A percentile compares a stretch with the other conserved stretches of the same genome.
phyloP scores from a whole-genome alignment of 192 early-diverging fungal species.

The Neocallimastix lanati region DNA sequence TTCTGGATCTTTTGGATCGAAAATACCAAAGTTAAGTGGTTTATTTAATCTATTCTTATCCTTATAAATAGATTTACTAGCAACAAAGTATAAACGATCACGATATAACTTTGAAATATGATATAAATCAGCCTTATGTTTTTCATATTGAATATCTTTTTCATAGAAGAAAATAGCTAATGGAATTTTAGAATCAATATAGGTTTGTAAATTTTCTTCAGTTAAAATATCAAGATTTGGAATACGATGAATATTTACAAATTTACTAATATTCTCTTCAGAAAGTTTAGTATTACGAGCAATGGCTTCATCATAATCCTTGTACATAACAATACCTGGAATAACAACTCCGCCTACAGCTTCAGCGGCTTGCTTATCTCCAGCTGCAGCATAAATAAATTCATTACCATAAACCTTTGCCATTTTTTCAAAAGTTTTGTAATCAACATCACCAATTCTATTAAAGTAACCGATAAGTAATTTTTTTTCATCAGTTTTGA shows the following conservation, averaged over 20 bases:
- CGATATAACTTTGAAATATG: background rate
- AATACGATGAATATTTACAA: background rate
- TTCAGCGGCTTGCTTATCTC: background rate
- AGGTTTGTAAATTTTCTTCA: background rate
- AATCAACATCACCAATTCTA: background rate
- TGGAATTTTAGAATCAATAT: background rate
- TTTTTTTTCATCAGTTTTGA: background rate
- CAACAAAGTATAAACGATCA: background rate
- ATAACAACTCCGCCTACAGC: background rate
- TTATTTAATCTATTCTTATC: background rate
- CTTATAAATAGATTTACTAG: background rate
- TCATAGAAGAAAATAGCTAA: background rate
- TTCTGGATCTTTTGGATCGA: background rate
- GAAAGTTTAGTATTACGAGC: background rate
- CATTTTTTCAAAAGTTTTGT: background rate
- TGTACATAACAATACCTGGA: background rate
- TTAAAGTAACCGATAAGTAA: background rate
- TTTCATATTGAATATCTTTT: background rate
- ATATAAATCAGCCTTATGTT: background rate
- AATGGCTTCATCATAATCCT: background rate
- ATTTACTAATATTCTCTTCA: background rate
- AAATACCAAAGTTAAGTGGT: background rate
- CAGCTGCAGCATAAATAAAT: background rate
- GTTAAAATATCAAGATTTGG: background rate
- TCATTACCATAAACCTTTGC: background rate